A percentile compares a stretch with the other conserved stretches of the same genome.
These are phyloP conservation scores for Suillus alpinus DNA, from an alignment of 768 basidiomycete species.

Conservation along the genomic window DNA sequence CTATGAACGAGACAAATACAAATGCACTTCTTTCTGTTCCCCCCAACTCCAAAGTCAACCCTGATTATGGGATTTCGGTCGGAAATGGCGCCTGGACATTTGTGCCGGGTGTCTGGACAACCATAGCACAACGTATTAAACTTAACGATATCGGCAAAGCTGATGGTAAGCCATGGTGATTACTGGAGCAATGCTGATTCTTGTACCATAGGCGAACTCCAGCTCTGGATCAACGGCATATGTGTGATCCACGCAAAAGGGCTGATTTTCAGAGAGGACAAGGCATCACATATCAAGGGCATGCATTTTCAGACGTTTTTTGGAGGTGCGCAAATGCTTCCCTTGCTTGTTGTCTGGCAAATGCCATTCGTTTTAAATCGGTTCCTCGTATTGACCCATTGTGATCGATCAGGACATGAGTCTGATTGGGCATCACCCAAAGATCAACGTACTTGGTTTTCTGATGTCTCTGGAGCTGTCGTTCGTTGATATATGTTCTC, in stretches of 20 bases:
- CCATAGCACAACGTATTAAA: slow-evolving; percentile 63
- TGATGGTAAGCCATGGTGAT: slow-evolving; percentile 45
- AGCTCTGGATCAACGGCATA: slow-evolving; percentile 61
- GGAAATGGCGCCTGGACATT: slow-evolving; percentile 64
- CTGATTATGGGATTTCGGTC: slow-evolving; percentile 63
- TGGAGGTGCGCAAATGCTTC: slow-evolving; percentile 44
- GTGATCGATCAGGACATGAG: slow-evolving; percentile 40
- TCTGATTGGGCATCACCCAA: slow-evolving; percentile 61
- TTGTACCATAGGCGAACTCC: slow-evolving; percentile 50
- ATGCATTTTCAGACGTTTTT: slow-evolving; percentile 81
- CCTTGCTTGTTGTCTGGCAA: background rate
- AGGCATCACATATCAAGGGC: slow-evolving; percentile 52
- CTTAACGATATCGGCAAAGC: slow-evolving; percentile 58
- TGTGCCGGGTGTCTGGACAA: slow-evolving; percentile 56
- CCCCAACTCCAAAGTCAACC: slow-evolving; percentile 46
- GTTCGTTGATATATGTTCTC: background rate
- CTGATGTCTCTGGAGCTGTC: slow-evolving; percentile 51
- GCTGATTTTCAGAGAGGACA: slow-evolving; percentile 42
- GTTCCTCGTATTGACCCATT: background rate
- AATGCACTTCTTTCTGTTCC: slow-evolving; percentile 44
- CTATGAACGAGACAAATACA: slow-evolving; percentile 45
- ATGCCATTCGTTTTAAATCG: background rate
- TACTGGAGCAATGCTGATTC: background rate
- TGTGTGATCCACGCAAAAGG: slow-evolving; percentile 51
- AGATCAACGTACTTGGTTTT: slow-evolving; percentile 58